Percentiles rank a stretch among this genome's conserved stretches.
Evolutionary conservation across 2,329 filamentous ascomycete genomes (phyloP).

Genomic region (Aspergillus brasiliensis): DNA sequence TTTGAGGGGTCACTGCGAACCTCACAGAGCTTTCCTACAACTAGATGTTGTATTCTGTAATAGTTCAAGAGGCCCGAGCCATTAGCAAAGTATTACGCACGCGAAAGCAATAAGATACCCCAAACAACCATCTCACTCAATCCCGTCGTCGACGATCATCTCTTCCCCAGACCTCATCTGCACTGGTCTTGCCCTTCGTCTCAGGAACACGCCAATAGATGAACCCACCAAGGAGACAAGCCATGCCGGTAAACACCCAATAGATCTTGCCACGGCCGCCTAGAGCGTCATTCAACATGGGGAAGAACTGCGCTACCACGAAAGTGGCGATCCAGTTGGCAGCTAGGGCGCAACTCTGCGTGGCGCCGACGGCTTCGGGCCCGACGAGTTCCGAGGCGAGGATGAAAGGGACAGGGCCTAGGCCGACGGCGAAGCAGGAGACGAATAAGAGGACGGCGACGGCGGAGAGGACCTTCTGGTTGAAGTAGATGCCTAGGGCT

Average conservation of each 20-base stretch:
- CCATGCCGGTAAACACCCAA: slow-evolving; percentile 83
- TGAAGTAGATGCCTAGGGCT: slow-evolving; percentile 75
- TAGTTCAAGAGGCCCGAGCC: not conserved
- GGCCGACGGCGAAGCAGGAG: slow-evolving; percentile 81
- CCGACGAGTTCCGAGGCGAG: slow-evolving; percentile 88
- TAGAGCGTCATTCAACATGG: slow-evolving; percentile 75
- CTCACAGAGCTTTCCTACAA: too few relatives aligned
- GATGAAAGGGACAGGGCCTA: slow-evolving; percentile 94
- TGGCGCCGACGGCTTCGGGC: slow-evolving; percentile 85
- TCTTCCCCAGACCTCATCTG: slow-evolving; percentile 89
- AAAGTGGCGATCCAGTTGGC: slow-evolving; percentile 92
- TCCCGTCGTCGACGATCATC: slow-evolving; percentile 35
- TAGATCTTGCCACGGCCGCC: slow-evolving; percentile 83
- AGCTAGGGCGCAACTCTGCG: slow-evolving; percentile 83
- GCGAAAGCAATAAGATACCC: not conserved
- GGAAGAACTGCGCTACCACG: slow-evolving; percentile 92
- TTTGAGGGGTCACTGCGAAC: too few relatives aligned
- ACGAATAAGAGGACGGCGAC: slow-evolving; percentile 84
- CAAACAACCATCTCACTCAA: slow-evolving; percentile 16
- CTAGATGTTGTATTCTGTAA: too few relatives aligned
- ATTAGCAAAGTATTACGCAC: not conserved
- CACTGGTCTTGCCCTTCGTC: slow-evolving; percentile 80
- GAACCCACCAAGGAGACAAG: slow-evolving; percentile 69
- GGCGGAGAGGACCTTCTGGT: slow-evolving; percentile 74
- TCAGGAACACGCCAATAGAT: slow-evolving; percentile 77